Percentiles rank a stretch among this genome's conserved stretches.
Conservation (phyloP, 2,329 filamentous ascomycete species). For the Juglanconis juglandina region DNA sequence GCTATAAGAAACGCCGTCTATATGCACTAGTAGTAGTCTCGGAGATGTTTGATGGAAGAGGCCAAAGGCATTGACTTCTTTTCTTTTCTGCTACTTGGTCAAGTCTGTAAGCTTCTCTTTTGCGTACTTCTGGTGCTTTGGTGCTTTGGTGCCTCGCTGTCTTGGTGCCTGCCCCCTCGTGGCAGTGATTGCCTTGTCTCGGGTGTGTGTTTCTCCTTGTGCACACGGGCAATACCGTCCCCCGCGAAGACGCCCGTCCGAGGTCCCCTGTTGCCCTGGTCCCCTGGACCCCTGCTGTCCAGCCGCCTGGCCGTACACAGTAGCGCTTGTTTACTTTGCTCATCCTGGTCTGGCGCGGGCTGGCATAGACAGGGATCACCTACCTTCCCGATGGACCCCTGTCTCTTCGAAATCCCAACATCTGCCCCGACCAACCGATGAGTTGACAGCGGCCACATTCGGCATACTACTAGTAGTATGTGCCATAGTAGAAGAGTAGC, state of each 20-base stretch:
- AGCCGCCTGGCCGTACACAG: background rate
- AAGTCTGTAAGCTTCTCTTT: too few relatives aligned
- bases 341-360: background rate
- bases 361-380: background rate
- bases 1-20: slow-evolving; percentile 2
- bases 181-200: too few relatives aligned
- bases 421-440: background rate
- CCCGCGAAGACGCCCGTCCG: background rate
- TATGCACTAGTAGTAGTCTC: slow-evolving; percentile 2
- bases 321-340: background rate
- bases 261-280: background rate
- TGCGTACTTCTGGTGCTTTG: too few relatives aligned
- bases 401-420: background rate
- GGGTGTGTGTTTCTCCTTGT: too few relatives aligned
- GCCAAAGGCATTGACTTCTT: too few relatives aligned
- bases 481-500: background rate
- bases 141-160: too few relatives aligned
- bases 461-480: background rate
- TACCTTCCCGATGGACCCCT: background rate
- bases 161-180: too few relatives aligned
- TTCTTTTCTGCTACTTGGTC: too few relatives aligned
- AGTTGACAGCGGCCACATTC: background rate
- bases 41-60: background rate
- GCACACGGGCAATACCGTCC: too few relatives aligned
- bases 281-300: background rate